Base-by-base conservation (phyloP, 2,329 filamentous ascomycete genomes). In the Ophiostoma novo-ulmi region DNA sequence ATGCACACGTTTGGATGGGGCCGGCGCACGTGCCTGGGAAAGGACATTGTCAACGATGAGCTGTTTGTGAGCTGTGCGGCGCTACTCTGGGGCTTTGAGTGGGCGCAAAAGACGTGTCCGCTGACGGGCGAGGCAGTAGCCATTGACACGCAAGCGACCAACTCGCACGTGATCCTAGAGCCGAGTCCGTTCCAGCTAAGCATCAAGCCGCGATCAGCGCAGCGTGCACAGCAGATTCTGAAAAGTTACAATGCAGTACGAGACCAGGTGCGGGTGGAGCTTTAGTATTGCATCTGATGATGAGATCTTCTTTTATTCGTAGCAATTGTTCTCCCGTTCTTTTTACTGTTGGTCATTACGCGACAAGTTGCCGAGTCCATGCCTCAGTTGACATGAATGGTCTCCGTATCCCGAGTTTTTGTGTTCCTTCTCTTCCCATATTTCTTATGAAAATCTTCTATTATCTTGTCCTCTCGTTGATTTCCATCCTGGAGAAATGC, bases 1-100 rank as follows among this genome's bases (percentile, higher is more conserved):
- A 87, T 89, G 84, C 85, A 88, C 73, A 88, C 85, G 0, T 90
- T 90, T 75, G 88, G 88, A 38, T 89, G 84, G 81, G 88, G 88
- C 44, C 85, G 87, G 63, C 83, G 88, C 73, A 84, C 84, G 17
- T 90, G 88, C 74, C 82, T 89, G 5, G 88, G 87, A 5, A 85
- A 88, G 78, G 84, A 85, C 70, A 83, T 90, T 65, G 88, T 86
- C 36, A 86, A 89, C 75, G 85, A 87, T 75, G 85, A 88, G 78
- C 82, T 85, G 75, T 83, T 85, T 74, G 79, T 85, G 65, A 80
- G 81, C 8, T 83, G 81, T 31, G 83, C 83, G 3, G 78, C 77
- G 7, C 76, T 84, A 11, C 80, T 83, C 55, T 86, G 84, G 84
- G 84, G 80, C 0, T 85, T 85, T 73, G 76, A 83, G 70, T 77